Conservation (phyloP, 2,329 filamentous ascomycete genomes). For the Acarospora socialis region DNA sequence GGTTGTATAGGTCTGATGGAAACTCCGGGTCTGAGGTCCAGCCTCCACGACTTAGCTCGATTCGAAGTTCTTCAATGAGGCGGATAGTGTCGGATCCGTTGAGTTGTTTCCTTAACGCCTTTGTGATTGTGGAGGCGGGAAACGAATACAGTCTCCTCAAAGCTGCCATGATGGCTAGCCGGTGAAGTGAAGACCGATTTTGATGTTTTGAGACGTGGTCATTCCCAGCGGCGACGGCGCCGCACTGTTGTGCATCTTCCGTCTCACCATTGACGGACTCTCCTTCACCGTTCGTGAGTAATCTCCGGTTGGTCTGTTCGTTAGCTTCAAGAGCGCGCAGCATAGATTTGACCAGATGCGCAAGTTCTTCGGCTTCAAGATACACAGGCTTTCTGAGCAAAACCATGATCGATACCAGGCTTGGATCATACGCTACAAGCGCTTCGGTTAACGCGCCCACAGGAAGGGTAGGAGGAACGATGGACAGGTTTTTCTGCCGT, state of each 20-base stretch:
- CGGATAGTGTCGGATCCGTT: slow-evolving; percentile 5
- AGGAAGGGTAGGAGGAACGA: slow-evolving; percentile 24
- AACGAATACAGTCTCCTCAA: slow-evolving; percentile 5
- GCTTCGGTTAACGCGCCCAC: slow-evolving; percentile 26
- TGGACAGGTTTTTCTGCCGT: slow-evolving; percentile 21
- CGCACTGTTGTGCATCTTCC: slow-evolving; percentile 18
- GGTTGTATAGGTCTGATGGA: slow-evolving; percentile 2
- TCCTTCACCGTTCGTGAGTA: slow-evolving; percentile 27
- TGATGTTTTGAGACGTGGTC: too few species aligned
- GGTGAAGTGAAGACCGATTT: too few species aligned
- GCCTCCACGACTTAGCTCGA: slow-evolving; percentile 10
- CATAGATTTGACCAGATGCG: slow-evolving; percentile 20
- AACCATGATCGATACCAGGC: slow-evolving; percentile 24
- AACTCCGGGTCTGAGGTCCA: too few species aligned
- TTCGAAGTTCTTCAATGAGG: slow-evolving; percentile 10
- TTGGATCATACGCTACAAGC: slow-evolving; percentile 26
- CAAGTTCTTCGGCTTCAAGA: slow-evolving; percentile 26
- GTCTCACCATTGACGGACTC: background rate
- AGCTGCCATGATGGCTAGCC: too few species aligned
- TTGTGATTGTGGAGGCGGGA: slow-evolving; percentile 4
- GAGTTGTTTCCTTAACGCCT: slow-evolving; percentile 7
- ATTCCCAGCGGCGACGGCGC: slow-evolving; percentile 30
- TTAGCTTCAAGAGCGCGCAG: background rate
- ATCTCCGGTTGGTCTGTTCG: slow-evolving; percentile 12
- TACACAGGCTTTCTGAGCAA: slow-evolving; percentile 24